These are phyloP conservation scores for Ganoderma multipileum DNA, from an alignment of 1,284 basidiomycete genomes.

Conservation along the genomic window DNA sequence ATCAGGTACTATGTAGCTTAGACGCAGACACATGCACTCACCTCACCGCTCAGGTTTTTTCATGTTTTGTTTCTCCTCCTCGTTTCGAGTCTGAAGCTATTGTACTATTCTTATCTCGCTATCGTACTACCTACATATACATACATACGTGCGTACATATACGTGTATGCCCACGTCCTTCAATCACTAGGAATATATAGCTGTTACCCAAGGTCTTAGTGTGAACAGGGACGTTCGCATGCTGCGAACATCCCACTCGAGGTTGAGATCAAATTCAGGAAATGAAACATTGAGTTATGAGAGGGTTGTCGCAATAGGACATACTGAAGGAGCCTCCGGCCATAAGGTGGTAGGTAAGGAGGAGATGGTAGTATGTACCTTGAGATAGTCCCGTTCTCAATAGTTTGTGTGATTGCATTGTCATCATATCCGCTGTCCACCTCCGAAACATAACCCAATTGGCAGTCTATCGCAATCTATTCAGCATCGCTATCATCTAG, in stretches of 20 bases:
- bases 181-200: background rate
- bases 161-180: background rate
- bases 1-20: background rate
- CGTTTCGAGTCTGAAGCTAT: conserved; percentile 1
- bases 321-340: no score
- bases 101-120: conserved; percentile 31
- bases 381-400: no score
- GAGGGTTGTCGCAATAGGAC: no score
- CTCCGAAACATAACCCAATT: background rate
- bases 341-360: background rate
- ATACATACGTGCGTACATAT: conserved; percentile 3
- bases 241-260: no score
- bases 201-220: background rate
- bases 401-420: no score
- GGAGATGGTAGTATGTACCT: no score
- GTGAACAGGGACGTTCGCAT: no score
- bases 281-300: no score
- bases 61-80: background rate
- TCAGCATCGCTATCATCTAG: conserved; percentile 41
- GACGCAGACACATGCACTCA: no score
- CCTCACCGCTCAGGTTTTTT: background rate
- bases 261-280: no score
- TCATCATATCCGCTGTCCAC: no score
- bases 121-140: conserved; percentile 16
- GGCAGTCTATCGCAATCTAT: background rate